These are phyloP conservation scores for Populus simonii DNA, from an alignment of 345 rosid genomes.

Conservation along the genomic window DNA sequence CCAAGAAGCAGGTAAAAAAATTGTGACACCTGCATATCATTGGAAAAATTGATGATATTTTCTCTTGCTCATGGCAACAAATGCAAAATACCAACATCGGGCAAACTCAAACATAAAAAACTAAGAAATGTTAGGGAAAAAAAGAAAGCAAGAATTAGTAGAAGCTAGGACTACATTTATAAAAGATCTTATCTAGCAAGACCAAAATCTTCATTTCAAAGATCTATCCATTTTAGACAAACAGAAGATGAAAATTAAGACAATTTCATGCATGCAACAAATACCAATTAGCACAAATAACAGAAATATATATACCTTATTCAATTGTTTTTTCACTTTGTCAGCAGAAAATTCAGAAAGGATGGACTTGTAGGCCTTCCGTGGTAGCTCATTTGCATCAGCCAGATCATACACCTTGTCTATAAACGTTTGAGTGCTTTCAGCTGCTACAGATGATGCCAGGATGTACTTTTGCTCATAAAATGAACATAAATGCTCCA, in stretches of 20 bases:
- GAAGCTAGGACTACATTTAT: background rate
- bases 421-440: slow-evolving; percentile 48
- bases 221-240: background rate
- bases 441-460: slow-evolving; percentile 46
- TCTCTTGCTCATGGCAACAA: slow-evolving; percentile 6
- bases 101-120: background rate
- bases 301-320: slow-evolving; percentile 47
- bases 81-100: background rate
- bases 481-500: slow-evolving; percentile 72
- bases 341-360: slow-evolving; percentile 48
- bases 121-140: background rate
- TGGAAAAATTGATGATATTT: slow-evolving; percentile 11
- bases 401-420: slow-evolving; percentile 77
- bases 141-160: background rate
- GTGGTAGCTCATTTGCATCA: slow-evolving; percentile 64
- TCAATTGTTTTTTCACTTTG: slow-evolving; percentile 42
- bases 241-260: background rate
- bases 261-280: background rate
- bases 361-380: slow-evolving; percentile 53
- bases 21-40: slow-evolving; percentile 53
- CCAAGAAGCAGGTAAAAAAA: slow-evolving; percentile 65
- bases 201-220: too few relatives aligned
- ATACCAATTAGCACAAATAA: background rate
- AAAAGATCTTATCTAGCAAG: background rate
- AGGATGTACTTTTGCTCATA: slow-evolving; percentile 59